Percentiles rank a stretch among this genome's conserved stretches.
These are phyloP conservation scores for Nymphaea thermarum DNA, from an alignment of 164 flowering plant species.

Conservation along the genomic window DNA sequence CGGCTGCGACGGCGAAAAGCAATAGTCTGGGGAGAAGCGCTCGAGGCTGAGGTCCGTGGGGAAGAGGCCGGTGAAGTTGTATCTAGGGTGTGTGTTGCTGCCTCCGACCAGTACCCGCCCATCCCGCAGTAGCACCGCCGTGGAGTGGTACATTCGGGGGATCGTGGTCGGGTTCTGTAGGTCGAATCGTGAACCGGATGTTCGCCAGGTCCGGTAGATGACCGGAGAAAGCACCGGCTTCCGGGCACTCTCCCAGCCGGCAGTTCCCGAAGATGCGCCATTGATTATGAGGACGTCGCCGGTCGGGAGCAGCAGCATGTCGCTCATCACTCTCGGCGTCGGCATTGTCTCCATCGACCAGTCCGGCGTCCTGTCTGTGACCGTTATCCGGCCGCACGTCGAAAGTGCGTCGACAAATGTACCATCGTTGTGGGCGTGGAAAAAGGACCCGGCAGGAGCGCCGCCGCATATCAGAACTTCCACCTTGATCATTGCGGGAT, in stretches of 20 bases:
- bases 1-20: constrained; percentile 18
- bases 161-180: constrained; percentile 20
- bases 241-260: constrained; percentile 38
- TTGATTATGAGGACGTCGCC: constrained; percentile 38
- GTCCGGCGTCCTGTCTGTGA: constrained; percentile 27
- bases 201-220: constrained; percentile 22
- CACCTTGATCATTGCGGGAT: constrained; percentile 6
- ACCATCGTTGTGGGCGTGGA: constrained; percentile 6
- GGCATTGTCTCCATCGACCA: constrained; percentile 57
- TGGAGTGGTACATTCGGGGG: constrained; percentile 43
- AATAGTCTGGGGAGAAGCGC: constrained; percentile 34
- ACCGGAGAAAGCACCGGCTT: constrained; percentile 31
- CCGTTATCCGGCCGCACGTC: constrained; percentile 37
- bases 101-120: constrained; percentile 49
- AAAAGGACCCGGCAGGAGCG: constrained; percentile 28
- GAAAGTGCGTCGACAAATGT: constrained; percentile 17
- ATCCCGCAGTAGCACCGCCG: constrained; percentile 33
- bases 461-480: constrained; percentile 55
- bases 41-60: constrained; percentile 49
- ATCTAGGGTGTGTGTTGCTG: constrained; percentile 32
- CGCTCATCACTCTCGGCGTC: constrained; percentile 36
- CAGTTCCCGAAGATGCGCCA: constrained; percentile 34
- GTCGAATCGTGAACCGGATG: constrained; percentile 21
- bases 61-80: constrained; percentile 21
- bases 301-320: constrained; percentile 42